phyloP scores from a whole-genome alignment of 2,329 filamentous ascomycete species.

The Fusarium bulbicola region DNA sequence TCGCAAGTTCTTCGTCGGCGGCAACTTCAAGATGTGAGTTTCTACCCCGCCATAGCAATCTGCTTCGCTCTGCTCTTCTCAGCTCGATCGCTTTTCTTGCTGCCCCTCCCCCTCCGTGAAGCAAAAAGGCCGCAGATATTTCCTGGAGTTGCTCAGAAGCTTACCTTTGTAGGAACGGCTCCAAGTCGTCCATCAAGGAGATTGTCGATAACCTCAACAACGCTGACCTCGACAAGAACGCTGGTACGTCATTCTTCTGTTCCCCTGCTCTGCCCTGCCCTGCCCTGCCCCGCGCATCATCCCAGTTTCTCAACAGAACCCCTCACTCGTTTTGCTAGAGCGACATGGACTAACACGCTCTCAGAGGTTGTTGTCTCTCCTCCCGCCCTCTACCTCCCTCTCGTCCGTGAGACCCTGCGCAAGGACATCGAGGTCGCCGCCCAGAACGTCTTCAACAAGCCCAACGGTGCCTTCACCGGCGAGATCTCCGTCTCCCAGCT shows the following conservation, averaged over 20 bases:
- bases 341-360: slow-evolving; percentile 7
- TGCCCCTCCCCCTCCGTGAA: slow-evolving; percentile 27
- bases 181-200: slow-evolving; percentile 85
- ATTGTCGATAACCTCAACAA: slow-evolving; percentile 92
- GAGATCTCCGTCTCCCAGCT: slow-evolving; percentile 95
- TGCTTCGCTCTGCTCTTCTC: slow-evolving; percentile 9
- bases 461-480: slow-evolving; percentile 95
- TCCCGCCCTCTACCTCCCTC: slow-evolving; percentile 87
- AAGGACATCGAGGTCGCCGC: slow-evolving; percentile 84
- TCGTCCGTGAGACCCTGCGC: slow-evolving; percentile 81
- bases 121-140: slow-evolving; percentile 44
- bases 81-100: slow-evolving; percentile 3
- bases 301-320: slow-evolving; percentile 14
- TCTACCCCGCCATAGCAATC: slow-evolving; percentile 41
- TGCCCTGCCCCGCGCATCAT: neutral
- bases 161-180: slow-evolving; percentile 80
- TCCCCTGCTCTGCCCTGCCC: neutral
- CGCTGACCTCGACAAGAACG: slow-evolving; percentile 79
- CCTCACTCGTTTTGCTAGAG: slow-evolving; percentile 2
- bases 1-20: slow-evolving; percentile 97
- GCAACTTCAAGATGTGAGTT: slow-evolving; percentile 98
- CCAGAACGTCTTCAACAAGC: slow-evolving; percentile 98
- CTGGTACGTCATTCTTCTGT: slow-evolving; percentile 62
- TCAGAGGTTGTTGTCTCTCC: slow-evolving; percentile 95
- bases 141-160: slow-evolving; percentile 7